Conservation (phyloP, 768 basidiomycete genomes). For the Omphalotus guepiniiformis region DNA sequence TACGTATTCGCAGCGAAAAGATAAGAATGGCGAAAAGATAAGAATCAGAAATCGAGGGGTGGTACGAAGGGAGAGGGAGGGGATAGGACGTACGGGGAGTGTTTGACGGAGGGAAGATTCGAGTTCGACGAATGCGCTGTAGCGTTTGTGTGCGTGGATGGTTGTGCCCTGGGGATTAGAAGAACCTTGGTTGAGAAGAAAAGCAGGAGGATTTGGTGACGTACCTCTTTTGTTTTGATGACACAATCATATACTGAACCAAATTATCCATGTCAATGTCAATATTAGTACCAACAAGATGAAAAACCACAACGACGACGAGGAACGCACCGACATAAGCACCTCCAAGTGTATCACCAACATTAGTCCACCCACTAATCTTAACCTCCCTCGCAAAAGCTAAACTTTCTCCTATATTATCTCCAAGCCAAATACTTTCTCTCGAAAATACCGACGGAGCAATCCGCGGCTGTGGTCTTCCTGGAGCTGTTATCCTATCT, state of each 20-base stretch:
- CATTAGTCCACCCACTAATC: slow-evolving; percentile 68
- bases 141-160: slow-evolving; percentile 65
- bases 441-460: slow-evolving; percentile 58
- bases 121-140: slow-evolving; percentile 60
- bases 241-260: slow-evolving; percentile 64
- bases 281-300: not conserved
- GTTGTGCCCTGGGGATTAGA: slow-evolving; percentile 41
- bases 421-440: slow-evolving; percentile 63
- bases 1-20: slow-evolving; percentile 2
- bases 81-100: slow-evolving; percentile 42
- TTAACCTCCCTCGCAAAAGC: slow-evolving; percentile 63
- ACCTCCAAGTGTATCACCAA: slow-evolving; percentile 54
- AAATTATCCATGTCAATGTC: too few relatives aligned
- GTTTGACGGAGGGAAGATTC: slow-evolving; percentile 41
- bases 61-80: too few relatives aligned
- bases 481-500: too few relatives aligned
- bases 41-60: too few relatives aligned
- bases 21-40: not conserved
- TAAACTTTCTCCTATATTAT: slow-evolving; percentile 48
- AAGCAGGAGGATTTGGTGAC: slow-evolving; percentile 9
- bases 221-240: slow-evolving; percentile 59
- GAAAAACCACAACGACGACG: slow-evolving; percentile 4
- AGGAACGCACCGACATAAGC: slow-evolving; percentile 61
- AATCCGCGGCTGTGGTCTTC: slow-evolving; percentile 27
- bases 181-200: slow-evolving; percentile 1